phyloP scores from a whole-genome alignment of 2,329 filamentous ascomycete species.

The Botrytis sinoallii region DNA sequence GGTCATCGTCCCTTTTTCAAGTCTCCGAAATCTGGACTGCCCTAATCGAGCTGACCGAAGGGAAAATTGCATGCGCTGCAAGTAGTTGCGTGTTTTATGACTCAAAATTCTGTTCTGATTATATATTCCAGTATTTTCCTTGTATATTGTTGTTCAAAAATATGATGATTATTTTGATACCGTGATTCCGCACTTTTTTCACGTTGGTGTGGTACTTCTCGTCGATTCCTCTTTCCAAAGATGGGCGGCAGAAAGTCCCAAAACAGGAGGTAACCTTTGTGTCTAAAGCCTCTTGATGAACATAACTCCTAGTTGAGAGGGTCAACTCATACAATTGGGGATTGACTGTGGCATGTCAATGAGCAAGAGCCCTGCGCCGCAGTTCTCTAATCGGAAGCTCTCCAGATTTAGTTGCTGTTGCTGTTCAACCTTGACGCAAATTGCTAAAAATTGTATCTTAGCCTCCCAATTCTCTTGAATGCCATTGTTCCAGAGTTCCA shows the following conservation, averaged over 20 bases:
- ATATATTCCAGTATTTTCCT: background rate
- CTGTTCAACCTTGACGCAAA: background rate
- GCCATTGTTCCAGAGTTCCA: background rate
- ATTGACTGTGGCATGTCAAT: background rate
- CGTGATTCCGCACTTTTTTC: too few relatives aligned
- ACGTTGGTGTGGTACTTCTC: background rate
- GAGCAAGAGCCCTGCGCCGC: background rate
- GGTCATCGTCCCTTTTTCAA: background rate
- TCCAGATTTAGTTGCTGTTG: background rate
- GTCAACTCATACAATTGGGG: background rate
- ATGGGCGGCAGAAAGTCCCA: background rate
- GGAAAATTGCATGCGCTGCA: background rate
- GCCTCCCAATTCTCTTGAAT: background rate
- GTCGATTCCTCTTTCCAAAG: background rate
- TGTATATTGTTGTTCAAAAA: accelerated
- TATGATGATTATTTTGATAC: too few relatives aligned
- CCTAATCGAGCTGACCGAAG: background rate
- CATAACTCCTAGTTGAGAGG: background rate
- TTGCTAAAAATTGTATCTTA: background rate
- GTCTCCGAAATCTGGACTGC: background rate
- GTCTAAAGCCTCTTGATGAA: background rate
- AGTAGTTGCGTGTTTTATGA: background rate
- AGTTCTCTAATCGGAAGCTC: background rate
- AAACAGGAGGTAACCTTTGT: background rate
- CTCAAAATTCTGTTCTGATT: background rate